Evolutionary conservation across 2,329 filamentous ascomycete genomes (phyloP).

Genomic region (Pseudogymnoascus sp.): DNA sequence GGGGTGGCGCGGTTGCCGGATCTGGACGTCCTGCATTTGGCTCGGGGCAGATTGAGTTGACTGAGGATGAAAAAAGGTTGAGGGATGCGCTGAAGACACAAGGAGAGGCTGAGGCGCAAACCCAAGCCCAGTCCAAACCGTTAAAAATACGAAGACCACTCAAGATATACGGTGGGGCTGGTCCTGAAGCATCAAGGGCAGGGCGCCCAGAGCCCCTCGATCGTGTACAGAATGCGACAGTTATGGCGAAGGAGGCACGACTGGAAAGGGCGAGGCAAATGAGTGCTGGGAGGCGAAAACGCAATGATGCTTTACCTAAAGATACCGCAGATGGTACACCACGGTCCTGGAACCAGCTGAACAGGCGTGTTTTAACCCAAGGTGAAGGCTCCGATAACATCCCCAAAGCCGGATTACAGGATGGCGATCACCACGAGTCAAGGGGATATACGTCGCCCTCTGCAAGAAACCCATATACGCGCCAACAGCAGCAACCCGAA

Average conservation of each 20-base stretch:
- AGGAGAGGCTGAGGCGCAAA: slow-evolving; percentile 11
- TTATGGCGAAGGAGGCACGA: neutral
- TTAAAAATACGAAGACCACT: slow-evolving; percentile 15
- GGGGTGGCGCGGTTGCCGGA: neutral
- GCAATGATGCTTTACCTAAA: neutral
- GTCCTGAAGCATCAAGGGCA: slow-evolving; percentile 23
- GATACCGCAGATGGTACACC: neutral
- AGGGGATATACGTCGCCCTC: slow-evolving; percentile 1
- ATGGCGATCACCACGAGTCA: neutral
- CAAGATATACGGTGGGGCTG: slow-evolving; percentile 18
- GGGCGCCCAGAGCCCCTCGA: slow-evolving; percentile 16
- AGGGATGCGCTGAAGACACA: slow-evolving; percentile 19
- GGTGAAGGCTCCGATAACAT: neutral
- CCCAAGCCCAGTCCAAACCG: slow-evolving; percentile 9
- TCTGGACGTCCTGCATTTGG: slow-evolving; percentile 7
- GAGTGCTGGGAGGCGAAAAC: neutral
- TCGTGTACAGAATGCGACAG: neutral
- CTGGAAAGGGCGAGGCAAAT: neutral
- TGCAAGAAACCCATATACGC: neutral
- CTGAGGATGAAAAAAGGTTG: slow-evolving; percentile 6
- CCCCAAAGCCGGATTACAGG: neutral
- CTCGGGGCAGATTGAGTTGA: neutral
- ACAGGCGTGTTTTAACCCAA: neutral
- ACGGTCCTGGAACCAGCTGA: neutral
- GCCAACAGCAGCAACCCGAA: neutral